These are phyloP conservation scores for Aspergillus panamensis DNA, from an alignment of 495 filamentous ascomycete genomes.

Conservation along the genomic window DNA sequence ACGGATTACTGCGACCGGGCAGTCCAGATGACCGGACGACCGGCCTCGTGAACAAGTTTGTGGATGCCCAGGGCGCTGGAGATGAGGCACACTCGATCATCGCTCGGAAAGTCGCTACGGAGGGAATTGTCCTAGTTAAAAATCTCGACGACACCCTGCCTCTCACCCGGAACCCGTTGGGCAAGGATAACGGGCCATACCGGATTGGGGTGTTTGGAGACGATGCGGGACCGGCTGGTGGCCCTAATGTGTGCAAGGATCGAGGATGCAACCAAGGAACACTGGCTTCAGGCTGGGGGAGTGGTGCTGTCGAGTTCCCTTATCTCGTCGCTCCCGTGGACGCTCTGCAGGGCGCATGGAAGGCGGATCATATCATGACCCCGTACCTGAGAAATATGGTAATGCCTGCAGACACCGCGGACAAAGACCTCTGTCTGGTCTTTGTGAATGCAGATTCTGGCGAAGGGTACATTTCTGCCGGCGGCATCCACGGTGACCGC, in stretches of 20 bases:
- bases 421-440: constrained; percentile 64
- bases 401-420: constrained; percentile 31
- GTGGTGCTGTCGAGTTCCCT: constrained; percentile 82
- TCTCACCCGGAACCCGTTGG: constrained; percentile 52
- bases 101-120: constrained; percentile 70
- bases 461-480: constrained; percentile 61
- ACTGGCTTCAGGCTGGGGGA: constrained; percentile 84
- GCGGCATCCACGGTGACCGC: constrained; percentile 73
- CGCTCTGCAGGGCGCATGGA: constrained; percentile 60
- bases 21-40: constrained; percentile 51
- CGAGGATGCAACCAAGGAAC: constrained; percentile 81
- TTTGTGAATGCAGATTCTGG: constrained; percentile 62
- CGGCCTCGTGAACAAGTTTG: constrained; percentile 71
- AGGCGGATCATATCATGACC: constrained; percentile 55
- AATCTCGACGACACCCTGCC: constrained; percentile 65
- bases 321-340: constrained; percentile 71
- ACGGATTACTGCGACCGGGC: constrained; percentile 62
- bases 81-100: constrained; percentile 64
- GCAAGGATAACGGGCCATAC: constrained; percentile 39
- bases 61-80: constrained; percentile 63
- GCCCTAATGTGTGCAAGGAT: constrained; percentile 74
- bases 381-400: constrained; percentile 59
- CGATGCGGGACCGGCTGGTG: constrained; percentile 66
- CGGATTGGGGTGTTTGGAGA: constrained; percentile 80
- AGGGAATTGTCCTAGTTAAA: constrained; percentile 84